Evolutionary conservation across 176 grass and related monocot genomes (phyloP), one percentile per base, ranked within the genome.

Genomic region (Zoysia japonica): DNA sequence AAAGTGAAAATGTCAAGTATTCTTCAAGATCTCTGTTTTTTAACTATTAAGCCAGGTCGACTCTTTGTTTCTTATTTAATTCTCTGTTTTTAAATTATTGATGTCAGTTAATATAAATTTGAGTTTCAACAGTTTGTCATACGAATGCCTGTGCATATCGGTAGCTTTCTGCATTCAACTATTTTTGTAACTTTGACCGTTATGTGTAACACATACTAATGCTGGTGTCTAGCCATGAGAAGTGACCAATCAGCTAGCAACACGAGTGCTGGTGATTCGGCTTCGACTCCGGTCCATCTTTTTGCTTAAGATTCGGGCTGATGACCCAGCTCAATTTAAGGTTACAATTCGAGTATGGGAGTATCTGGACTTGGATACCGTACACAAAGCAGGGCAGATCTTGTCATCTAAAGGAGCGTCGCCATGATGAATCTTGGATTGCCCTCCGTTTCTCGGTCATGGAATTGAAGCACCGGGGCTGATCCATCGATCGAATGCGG

Each of bases 341-440:
- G 20, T 36, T 35, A 36, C 20, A 61, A 35, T 61, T 20, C n/a
- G 56, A 17, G 17, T 8, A 19, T 61, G 20, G 20, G 28, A 28
- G 28, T 28, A 36, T 61, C 19, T 19, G 52, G 12, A 53, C 28
- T 57, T 20, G 57, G 57, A 60, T 10, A 19, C 20, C 59, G 10
- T 61, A 35, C 19, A 35, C 19, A 35, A 54, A 54, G 14, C 50
- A 13, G 13, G 15, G 5, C 62, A 65, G 62, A 65, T 40, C 37
- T 39, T 65, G 40, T 65, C 37, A 65, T 69, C 11, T n/a, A 60
- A 16, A 46, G 9, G 19, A 38, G 14, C 48, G 47, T 15, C 6
- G 36, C 13, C 17, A n/a, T 13, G 49, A 62, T 83, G 81, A 49
- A 68, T 66, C 71, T 57, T 75, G 80, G 80, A 81, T 72, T 61